These are phyloP conservation scores for Sarocladium brachiariae DNA, from an alignment of 2,329 filamentous ascomycete genomes.

Conservation along the genomic window DNA sequence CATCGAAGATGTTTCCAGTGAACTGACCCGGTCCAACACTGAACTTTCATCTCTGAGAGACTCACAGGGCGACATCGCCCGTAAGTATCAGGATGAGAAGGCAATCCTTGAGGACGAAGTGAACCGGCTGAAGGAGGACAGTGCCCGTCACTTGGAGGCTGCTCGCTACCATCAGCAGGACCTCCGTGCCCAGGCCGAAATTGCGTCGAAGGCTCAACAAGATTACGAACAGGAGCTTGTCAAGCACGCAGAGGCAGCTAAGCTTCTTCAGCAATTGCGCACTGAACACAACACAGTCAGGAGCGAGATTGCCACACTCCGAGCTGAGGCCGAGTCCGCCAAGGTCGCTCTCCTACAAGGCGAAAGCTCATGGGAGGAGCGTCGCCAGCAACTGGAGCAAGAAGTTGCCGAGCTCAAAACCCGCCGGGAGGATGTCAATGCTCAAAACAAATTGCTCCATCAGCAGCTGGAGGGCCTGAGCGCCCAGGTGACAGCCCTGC, in stretches of 20 bases:
- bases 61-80: conserved; percentile 67
- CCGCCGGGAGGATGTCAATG: conserved; percentile 74
- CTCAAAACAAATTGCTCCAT: conserved; percentile 87
- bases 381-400: conserved; percentile 71
- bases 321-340: conserved; percentile 78
- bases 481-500: conserved; percentile 69
- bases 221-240: conserved; percentile 92
- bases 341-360: conserved; percentile 72
- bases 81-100: conserved; percentile 76
- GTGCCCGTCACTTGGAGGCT: conserved; percentile 70
- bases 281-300: conserved; percentile 76
- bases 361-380: conserved; percentile 82
- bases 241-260: conserved; percentile 93
- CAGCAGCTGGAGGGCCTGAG: conserved; percentile 80
- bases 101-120: conserved; percentile 71
- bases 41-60: conserved; percentile 77
- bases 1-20: conserved; percentile 73
- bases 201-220: conserved; percentile 86
- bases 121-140: conserved; percentile 73
- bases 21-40: conserved; percentile 73
- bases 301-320: conserved; percentile 66
- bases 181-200: conserved; percentile 85
- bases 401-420: conserved; percentile 74
- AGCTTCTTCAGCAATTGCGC: conserved; percentile 71
- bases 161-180: conserved; percentile 85